phyloP scores from a whole-genome alignment of 2,329 filamentous ascomycete species.

The Thielaviopsis punctulata region DNA sequence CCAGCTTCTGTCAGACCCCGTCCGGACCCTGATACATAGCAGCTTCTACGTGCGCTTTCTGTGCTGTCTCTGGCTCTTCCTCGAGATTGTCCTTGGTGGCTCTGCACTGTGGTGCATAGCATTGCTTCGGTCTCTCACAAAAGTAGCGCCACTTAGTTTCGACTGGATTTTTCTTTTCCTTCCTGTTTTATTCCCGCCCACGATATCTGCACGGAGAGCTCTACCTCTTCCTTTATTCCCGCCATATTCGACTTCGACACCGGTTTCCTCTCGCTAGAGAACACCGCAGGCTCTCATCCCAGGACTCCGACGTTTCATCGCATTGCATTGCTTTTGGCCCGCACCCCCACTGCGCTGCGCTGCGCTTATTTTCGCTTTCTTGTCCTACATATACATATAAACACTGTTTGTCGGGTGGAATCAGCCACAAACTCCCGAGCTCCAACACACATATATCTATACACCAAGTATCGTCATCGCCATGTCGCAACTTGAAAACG shows the following conservation, averaged over 20 bases:
- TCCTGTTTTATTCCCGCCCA: background rate
- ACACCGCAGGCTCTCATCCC: background rate
- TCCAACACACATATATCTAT: background rate
- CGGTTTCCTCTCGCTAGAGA: background rate
- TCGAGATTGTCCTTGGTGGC: background rate
- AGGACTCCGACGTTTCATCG: no score
- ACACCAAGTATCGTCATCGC: background rate
- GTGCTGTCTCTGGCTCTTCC: background rate
- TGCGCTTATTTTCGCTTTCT: background rate
- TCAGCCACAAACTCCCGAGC: background rate
- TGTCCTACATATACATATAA: background rate
- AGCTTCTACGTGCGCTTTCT: background rate
- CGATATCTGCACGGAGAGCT: no score
- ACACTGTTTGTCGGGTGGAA: background rate
- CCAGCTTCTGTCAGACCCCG: background rate
- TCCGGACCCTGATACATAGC: background rate
- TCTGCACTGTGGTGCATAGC: background rate
- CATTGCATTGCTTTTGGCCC: background rate
- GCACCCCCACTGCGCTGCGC: background rate
- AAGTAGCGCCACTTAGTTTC: background rate
- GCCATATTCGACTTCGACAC: background rate
- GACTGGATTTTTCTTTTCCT: background rate
- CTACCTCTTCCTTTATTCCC: background rate
- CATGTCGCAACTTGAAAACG: slow-evolving; percentile 10
- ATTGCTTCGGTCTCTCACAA: background rate